Evolutionary conservation across 371 early-diverging fungal genomes (phyloP).

Genomic region (Smittium culicis): DNA sequence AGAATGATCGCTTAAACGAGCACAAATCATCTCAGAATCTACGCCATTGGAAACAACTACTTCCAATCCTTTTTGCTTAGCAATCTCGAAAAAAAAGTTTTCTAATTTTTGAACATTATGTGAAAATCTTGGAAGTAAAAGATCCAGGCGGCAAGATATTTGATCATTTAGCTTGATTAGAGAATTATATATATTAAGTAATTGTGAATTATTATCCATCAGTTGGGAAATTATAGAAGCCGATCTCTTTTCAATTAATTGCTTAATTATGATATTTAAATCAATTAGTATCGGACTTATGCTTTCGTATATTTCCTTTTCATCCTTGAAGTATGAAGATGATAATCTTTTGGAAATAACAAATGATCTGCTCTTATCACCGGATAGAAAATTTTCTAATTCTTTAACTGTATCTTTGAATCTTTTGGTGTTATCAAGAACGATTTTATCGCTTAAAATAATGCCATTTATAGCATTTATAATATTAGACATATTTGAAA

Average conservation of each 20-base stretch:
- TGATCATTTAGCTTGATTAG: background rate
- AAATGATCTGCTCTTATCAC: background rate
- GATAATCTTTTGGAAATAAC: background rate
- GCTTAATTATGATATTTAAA: too few species aligned
- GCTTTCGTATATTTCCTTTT: background rate
- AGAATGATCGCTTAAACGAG: background rate
- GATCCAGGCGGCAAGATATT: background rate
- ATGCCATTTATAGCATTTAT: background rate
- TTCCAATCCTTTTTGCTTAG: background rate
- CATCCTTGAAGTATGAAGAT: background rate
- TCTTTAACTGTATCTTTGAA: background rate
- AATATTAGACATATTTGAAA: background rate
- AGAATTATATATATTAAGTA: too few species aligned
- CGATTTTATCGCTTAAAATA: background rate
- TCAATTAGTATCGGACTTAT: too few species aligned
- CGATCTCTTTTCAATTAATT: too few species aligned
- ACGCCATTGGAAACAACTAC: background rate
- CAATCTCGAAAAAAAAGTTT: slow-evolving; percentile 44
- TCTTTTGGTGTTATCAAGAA: background rate
- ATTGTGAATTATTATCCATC: too few species aligned
- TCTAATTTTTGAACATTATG: slow-evolving; percentile 30
- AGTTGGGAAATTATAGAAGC: too few species aligned
- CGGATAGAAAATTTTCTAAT: background rate
- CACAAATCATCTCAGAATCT: background rate
- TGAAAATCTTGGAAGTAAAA: background rate